Evolutionary conservation across 176 grass and related monocot species (phyloP).

Genomic region (Triticum aestivum): IWGSC_CS_RefSeq_v2.1 NC_057806.1:485661869-485662368

Average conservation of each 20-base stretch:
- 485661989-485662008: slow-evolving; percentile 34
- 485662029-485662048: not conserved
- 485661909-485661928: slow-evolving; percentile 17
- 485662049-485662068: not conserved
- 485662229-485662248: no score
- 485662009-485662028: slow-evolving; percentile 31
- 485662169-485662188: no score
- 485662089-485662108: not conserved
- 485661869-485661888: slow-evolving; percentile 37
- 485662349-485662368: no score
- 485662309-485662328: no score
- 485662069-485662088: not conserved
- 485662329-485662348: no score
- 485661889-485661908: slow-evolving; percentile 8
- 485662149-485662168: no score
- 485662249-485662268: no score
- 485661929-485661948: slow-evolving; percentile 26
- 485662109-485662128: not conserved
- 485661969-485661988: slow-evolving; percentile 1
- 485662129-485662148: no score
- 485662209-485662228: no score
- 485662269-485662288: no score
- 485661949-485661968: not conserved
- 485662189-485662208: no score
- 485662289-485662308: no score